Conservation (phyloP, 495 filamentous ascomycete species). For the Amphirosellinia nigrospora region DNA sequence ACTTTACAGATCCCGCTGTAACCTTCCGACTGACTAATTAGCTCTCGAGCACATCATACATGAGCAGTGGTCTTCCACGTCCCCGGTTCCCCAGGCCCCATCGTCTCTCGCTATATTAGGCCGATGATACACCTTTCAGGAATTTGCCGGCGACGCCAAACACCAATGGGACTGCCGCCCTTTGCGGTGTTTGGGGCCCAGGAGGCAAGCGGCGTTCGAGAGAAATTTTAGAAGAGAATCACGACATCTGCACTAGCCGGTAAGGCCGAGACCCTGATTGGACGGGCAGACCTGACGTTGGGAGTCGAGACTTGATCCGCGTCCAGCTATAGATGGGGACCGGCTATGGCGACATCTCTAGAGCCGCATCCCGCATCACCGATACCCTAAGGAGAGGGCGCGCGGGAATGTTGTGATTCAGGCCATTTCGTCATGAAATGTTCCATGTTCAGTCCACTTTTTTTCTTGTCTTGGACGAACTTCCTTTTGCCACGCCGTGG, state of each 20-base stretch:
- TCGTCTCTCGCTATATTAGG: slow-evolving; percentile 1
- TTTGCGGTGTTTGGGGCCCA: background rate
- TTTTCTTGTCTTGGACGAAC: background rate
- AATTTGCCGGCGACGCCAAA: slow-evolving; percentile 5
- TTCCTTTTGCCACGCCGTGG: background rate
- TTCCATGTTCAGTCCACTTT: slow-evolving; percentile 22
- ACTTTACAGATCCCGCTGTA: background rate
- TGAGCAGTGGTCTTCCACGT: background rate
- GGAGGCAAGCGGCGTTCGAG: slow-evolving; percentile 12
- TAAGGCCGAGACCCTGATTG: slow-evolving; percentile 39
- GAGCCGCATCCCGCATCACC: slow-evolving; percentile 25
- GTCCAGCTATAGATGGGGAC: slow-evolving; percentile 13
- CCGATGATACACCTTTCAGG: background rate
- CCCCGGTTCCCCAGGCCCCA: slow-evolving; percentile 11
- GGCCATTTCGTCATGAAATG: slow-evolving; percentile 4
- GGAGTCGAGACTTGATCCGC: slow-evolving; percentile 3
- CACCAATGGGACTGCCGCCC: background rate
- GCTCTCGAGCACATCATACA: slow-evolving; percentile 10
- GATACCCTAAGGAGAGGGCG: slow-evolving; percentile 18
- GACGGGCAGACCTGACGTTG: slow-evolving; percentile 22
- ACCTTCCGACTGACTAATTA: slow-evolving; percentile 24
- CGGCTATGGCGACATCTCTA: slow-evolving; percentile 30
- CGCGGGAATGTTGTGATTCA: slow-evolving; percentile 3
- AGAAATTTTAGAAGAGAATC: slow-evolving; percentile 43
- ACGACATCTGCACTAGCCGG: slow-evolving; percentile 48